Evolutionary conservation across 805 yeast genomes (phyloP).

Genomic region (Phaffomyces antillensis): DNA sequence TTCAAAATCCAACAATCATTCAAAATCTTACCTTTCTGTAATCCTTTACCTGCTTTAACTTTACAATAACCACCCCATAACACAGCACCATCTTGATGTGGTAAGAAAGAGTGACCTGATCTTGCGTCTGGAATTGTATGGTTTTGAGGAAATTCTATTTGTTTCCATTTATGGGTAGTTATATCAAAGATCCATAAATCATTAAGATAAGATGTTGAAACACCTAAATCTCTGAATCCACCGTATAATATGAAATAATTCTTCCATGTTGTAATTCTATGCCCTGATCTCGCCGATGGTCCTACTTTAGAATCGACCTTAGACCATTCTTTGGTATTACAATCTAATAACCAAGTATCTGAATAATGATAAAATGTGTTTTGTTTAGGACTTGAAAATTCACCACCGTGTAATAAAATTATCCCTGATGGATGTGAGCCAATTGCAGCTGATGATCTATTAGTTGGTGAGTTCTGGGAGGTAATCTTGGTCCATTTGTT

Average conservation of each 20-base stretch:
- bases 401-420: constrained; percentile 88
- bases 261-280: constrained; percentile 86
- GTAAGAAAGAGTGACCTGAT: constrained; percentile 85
- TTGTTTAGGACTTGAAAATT: constrained; percentile 93
- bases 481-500: constrained; percentile 73
- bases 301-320: constrained; percentile 70
- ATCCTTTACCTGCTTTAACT: constrained; percentile 81
- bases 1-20: constrained; percentile 81
- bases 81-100: constrained; percentile 74
- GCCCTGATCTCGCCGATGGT: constrained; percentile 89
- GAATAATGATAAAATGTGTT: constrained; percentile 93
- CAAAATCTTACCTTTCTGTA: constrained; percentile 85
- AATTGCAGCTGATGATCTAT: constrained; percentile 91
- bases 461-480: constrained; percentile 85
- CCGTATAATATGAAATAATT: constrained; percentile 81
- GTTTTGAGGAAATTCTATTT: constrained; percentile 77
- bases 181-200: constrained; percentile 94
- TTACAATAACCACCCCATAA: constrained; percentile 93
- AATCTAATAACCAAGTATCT: constrained; percentile 91
- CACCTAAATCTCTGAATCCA: constrained; percentile 87
- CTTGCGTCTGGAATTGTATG: constrained; percentile 84
- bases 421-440: constrained; percentile 89
- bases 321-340: constrained; percentile 81
- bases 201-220: constrained; percentile 71
- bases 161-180: constrained; percentile 84